Base-by-base conservation (phyloP, 768 basidiomycete genomes). In the Boletus edulis region DNA sequence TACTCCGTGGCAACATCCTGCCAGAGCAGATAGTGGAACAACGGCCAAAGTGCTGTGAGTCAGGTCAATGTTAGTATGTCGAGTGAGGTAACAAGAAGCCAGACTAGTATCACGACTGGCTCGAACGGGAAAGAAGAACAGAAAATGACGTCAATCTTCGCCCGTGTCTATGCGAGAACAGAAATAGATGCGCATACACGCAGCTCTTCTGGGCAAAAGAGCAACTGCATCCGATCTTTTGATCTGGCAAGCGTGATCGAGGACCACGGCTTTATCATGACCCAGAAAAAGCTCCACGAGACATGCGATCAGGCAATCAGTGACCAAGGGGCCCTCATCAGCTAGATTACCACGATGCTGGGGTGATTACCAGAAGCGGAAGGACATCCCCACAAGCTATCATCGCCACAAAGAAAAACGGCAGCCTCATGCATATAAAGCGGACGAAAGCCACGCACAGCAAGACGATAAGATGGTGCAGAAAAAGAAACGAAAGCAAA, bases 11-110 rank as follows among this genome's bases (percentile, higher is more conserved):
- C 89, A 55, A 94, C 92, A 68, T 98, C 97, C 70, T 96, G 94
- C 90, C 95, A 97, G 52, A 98, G 86, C 53, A 98, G 84, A 70
- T 98, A 98, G 75, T 98, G 97, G 82, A 98, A 97, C 40, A 98
- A 76, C 1, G 96, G 96, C 95, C 96, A 99, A 42, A 99, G 84
- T 38, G 87, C 94, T 96, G 38, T 0, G 22, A 48, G 48, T 18
- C 41, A 47, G n/a, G 47, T 39, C 44, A 51, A 18, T 47, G 52
- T 59, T 37, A 61, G 56, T 2, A 51, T 48, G 18, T 54, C 52
- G 50, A 35, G 35, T 58, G 42, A 34, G 17, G 27, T 2, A 27
- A 8, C 15, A 48, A 27, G 6, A 37, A 5, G 54, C 37, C 8
- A 12, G 38, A 37, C 35, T 5, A 37, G 35, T 15, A 10, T 24